Evolutionary conservation across 257 asterid species (phyloP).

Genomic region (Vinca minor): DNA sequence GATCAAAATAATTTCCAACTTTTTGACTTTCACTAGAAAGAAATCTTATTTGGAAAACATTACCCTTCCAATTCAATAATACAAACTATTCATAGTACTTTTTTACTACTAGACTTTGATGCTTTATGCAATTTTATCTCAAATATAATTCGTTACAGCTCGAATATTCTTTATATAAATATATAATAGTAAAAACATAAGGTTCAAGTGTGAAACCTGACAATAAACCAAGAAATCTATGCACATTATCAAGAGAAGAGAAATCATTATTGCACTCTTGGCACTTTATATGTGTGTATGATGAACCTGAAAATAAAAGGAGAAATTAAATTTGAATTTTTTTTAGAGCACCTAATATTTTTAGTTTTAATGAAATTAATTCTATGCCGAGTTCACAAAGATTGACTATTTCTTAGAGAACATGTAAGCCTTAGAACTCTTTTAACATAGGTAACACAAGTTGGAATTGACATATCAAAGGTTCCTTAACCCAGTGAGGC

Average conservation of each 20-base stretch:
- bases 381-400: too few relatives aligned
- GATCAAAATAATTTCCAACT: not conserved
- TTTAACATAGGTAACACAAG: too few relatives aligned
- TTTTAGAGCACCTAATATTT: too few relatives aligned
- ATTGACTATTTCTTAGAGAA: too few relatives aligned
- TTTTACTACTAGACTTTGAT: not conserved
- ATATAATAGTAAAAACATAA: not conserved
- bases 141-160: not conserved
- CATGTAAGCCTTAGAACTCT: too few relatives aligned
- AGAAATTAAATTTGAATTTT: too few relatives aligned
- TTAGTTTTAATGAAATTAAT: too few relatives aligned
- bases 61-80: not conserved
- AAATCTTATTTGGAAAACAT: not conserved
- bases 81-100: not conserved
- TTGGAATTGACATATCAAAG: too few relatives aligned
- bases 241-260: not conserved
- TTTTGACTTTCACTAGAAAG: not conserved
- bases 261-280: not conserved
- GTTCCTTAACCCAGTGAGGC: too few relatives aligned
- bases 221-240: not conserved
- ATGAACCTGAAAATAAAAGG: too few relatives aligned
- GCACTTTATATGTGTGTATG: too few relatives aligned
- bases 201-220: not conserved
- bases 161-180: not conserved
- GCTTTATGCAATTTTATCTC: not conserved